Evolutionary conservation across 2,329 filamentous ascomycete genomes (phyloP).

Genomic region (Sclerotinia nivalis): DNA sequence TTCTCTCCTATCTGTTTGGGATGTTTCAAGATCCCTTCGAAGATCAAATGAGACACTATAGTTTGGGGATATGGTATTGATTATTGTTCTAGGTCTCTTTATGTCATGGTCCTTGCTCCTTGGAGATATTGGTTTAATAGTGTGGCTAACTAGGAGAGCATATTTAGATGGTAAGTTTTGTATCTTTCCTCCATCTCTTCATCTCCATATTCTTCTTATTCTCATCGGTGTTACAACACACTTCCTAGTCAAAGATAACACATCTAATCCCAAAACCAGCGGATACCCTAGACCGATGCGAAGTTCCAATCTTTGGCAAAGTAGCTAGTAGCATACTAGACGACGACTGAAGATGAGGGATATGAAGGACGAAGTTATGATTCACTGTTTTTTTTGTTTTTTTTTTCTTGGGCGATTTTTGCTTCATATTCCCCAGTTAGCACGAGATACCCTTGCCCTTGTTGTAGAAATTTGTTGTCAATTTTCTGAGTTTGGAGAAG

Average conservation of each 20-base stretch:
- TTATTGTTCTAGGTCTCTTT: constrained; percentile 47
- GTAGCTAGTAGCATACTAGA: constrained; percentile 89
- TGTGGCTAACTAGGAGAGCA: constrained; percentile 72
- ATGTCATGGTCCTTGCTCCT: constrained; percentile 82
- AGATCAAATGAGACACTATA: background rate
- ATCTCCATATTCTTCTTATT: background rate
- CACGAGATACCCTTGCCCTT: constrained; percentile 15
- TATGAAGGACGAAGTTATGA: background rate
- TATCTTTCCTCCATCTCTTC: background rate
- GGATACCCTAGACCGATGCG: constrained; percentile 57
- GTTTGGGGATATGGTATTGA: background rate
- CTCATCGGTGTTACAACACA: background rate
- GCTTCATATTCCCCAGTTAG: constrained; percentile 8
- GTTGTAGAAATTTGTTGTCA: constrained; percentile 1
- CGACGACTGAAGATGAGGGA: constrained; percentile 58
- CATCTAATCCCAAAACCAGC: constrained; percentile 46
- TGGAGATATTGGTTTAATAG: constrained; percentile 74
- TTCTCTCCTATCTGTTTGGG: no score
- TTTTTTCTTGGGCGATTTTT: background rate
- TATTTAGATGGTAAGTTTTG: constrained; percentile 69
- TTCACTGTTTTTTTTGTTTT: no score
- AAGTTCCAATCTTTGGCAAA: constrained; percentile 82
- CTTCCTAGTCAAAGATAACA: background rate
- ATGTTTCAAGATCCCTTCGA: background rate
- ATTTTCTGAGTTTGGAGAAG: background rate